These are phyloP conservation scores for Colletotrichum viniferum DNA, from an alignment of 2,329 filamentous ascomycete genomes.

Conservation along the genomic window DNA sequence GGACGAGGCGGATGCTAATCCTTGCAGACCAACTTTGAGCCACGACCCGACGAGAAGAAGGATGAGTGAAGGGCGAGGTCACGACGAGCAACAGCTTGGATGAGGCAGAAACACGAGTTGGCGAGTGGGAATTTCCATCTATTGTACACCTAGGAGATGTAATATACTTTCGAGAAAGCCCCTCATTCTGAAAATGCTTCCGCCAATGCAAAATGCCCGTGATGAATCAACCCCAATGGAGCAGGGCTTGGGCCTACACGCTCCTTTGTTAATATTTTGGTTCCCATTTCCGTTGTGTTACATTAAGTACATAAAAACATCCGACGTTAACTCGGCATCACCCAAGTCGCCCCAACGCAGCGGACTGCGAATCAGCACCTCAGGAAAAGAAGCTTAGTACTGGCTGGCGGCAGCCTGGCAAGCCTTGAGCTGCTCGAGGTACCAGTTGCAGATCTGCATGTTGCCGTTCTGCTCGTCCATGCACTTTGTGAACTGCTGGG, in stretches of 20 bases:
- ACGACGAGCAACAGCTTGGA: background rate
- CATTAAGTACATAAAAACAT: slow-evolving; percentile 15
- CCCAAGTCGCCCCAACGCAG: background rate
- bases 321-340: background rate
- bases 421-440: slow-evolving; percentile 94
- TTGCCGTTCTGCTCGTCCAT: slow-evolving; percentile 95
- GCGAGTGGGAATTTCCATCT: slow-evolving; percentile 20
- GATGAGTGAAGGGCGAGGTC: background rate
- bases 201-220: background rate
- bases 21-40: slow-evolving; percentile 69
- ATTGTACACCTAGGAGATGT: slow-evolving; percentile 23
- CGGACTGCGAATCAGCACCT: background rate
- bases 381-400: slow-evolving; percentile 55
- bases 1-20: slow-evolving; percentile 28
- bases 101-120: background rate
- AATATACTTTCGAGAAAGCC: background rate
- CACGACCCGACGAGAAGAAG: slow-evolving; percentile 62
- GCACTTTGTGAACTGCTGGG: slow-evolving; percentile 89
- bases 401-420: slow-evolving; percentile 79
- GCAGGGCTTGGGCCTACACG: background rate
- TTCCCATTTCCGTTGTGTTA: background rate
- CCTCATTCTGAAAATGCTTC: background rate
- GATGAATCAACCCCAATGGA: background rate
- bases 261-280: background rate
- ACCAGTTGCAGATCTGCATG: slow-evolving; percentile 97